Percentiles rank a stretch among this genome's conserved stretches.
phyloP scores from a whole-genome alignment of 2,329 filamentous ascomycete species.

The Lachnellula hyalina region DNA sequence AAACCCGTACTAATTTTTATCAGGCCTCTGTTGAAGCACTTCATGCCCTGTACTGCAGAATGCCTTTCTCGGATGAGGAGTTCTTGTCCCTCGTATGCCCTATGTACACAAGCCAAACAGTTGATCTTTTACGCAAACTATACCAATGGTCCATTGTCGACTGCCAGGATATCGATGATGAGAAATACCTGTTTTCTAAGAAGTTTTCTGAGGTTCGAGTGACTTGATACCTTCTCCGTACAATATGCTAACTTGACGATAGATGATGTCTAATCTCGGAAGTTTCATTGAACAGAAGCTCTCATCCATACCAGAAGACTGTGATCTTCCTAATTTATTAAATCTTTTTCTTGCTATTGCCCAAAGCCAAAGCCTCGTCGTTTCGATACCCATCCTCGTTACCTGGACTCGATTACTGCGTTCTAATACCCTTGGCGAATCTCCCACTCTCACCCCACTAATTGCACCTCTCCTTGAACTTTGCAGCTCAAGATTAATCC shows the following conservation, averaged over 20 bases:
- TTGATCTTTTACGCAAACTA: conserved; percentile 66
- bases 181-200: conserved; percentile 87
- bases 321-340: conserved; percentile 71
- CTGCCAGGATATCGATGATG: conserved; percentile 78
- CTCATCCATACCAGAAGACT: conserved; percentile 55
- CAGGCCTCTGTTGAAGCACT: conserved; percentile 76
- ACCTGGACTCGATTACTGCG: conserved; percentile 81
- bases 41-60: conserved; percentile 74
- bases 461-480: conserved; percentile 75
- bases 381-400: conserved; percentile 89
- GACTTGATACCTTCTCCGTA: neutral
- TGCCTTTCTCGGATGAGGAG: conserved; percentile 69
- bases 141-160: conserved; percentile 78
- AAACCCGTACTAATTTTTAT: conserved; percentile 15
- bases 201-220: conserved; percentile 79
- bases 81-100: conserved; percentile 73
- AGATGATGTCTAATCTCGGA: conserved; percentile 82
- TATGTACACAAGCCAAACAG: conserved; percentile 68
- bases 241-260: conserved; percentile 7
- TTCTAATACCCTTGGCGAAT: conserved; percentile 64
- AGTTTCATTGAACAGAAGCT: conserved; percentile 79
- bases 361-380: conserved; percentile 79
- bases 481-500: conserved; percentile 76
- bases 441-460: conserved; percentile 51
- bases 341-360: conserved; percentile 74